Evolutionary conservation across 257 asterid species (phyloP).

Genomic region (Perilla frutescens): DNA sequence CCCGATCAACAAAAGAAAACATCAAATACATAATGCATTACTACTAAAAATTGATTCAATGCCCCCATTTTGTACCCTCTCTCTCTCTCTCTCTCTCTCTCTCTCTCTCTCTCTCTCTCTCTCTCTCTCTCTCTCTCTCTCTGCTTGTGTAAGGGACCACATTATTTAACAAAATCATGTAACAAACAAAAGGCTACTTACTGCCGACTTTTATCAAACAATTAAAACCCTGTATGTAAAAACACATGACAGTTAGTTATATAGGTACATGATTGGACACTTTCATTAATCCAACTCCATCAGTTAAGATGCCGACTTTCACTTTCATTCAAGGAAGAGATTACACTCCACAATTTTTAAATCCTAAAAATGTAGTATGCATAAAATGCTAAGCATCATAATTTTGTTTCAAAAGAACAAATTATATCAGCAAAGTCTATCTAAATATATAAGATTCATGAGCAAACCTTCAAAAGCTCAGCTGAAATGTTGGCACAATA

Average conservation of each 20-base stretch:
- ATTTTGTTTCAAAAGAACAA: slow-evolving; percentile 26
- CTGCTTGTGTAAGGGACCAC: too few species aligned
- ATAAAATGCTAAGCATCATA: slow-evolving; percentile 37
- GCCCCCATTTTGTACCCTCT: too few species aligned
- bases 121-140: too few species aligned
- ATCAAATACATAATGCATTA: too few species aligned
- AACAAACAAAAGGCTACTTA: too few species aligned
- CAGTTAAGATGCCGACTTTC: slow-evolving; percentile 44
- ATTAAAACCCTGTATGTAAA: neutral
- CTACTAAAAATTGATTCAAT: too few species aligned
- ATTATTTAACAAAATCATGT: too few species aligned
- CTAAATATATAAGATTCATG: slow-evolving; percentile 29
- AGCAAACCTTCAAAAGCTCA: slow-evolving; percentile 64
- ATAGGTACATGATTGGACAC: slow-evolving; percentile 51
- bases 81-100: too few species aligned
- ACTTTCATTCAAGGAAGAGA: slow-evolving; percentile 88
- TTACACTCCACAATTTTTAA: slow-evolving; percentile 56
- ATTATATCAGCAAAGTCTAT: slow-evolving; percentile 19
- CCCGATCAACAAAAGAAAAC: slow-evolving; percentile 52
- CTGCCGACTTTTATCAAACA: neutral
- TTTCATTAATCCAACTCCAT: slow-evolving; percentile 43
- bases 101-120: too few species aligned
- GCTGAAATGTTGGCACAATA: slow-evolving; percentile 78
- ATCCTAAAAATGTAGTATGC: slow-evolving; percentile 52
- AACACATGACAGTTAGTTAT: slow-evolving; percentile 27